Evolutionary conservation across 257 asterid species (phyloP).

Genomic region (Plantago ovata): DNA sequence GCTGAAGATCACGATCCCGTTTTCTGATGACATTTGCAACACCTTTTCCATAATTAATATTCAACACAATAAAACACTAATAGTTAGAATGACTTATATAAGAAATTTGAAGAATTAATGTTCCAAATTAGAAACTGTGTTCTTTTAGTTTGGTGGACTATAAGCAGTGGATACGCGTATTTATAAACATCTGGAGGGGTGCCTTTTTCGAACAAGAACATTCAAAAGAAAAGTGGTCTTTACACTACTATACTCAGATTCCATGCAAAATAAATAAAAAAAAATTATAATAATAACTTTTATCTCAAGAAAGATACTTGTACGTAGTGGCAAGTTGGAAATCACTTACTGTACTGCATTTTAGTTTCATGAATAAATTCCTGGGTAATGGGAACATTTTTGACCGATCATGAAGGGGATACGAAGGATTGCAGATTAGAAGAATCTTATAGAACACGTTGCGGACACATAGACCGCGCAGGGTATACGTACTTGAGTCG

Average conservation of each 20-base stretch:
- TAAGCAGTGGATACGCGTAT: background rate
- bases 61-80: no score
- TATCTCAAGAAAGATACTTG: conserved; percentile 5
- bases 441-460: conserved; percentile 7
- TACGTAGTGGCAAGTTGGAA: background rate
- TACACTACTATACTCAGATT: conserved; percentile 3
- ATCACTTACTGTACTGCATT: background rate
- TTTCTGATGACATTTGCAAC: conserved; percentile 46
- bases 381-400: background rate
- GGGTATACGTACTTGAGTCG: background rate
- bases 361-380: conserved; percentile 1
- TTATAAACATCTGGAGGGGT: conserved; percentile 5
- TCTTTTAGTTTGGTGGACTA: background rate
- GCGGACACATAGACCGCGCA: background rate
- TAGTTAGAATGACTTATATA: background rate
- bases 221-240: conserved; percentile 2
- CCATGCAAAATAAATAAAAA: no score
- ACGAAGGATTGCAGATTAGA: conserved; percentile 1
- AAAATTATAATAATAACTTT: background rate
- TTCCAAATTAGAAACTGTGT: background rate
- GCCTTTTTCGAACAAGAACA: no score
- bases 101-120: background rate
- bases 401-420: background rate
- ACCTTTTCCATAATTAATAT: conserved; percentile 46
- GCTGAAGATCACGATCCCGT: conserved; percentile 68